Base-by-base conservation (phyloP, 768 basidiomycete species). In the Psilocybe sp. region DNA sequence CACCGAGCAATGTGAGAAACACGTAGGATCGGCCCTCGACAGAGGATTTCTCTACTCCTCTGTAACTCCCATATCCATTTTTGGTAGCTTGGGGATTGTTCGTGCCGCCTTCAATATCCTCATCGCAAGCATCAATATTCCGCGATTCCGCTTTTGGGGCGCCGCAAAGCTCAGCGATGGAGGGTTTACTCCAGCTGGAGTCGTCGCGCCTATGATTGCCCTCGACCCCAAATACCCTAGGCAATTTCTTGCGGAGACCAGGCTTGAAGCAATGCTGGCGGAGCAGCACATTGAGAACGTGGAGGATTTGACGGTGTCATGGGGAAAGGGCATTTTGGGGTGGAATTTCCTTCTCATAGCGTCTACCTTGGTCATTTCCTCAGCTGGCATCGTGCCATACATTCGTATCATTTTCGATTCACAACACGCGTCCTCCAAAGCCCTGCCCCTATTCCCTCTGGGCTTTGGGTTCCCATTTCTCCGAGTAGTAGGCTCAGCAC, bases 1-100 rank as follows among this genome's bases (percentile, higher is more conserved):
- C 7, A 55, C 50, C 4, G 54, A 55, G 34, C 54, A 55, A 46
- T 55, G 54, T 47, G 54, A 55, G 34, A 43, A 46, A 20, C 54
- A 55, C 39, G 47, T 51, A 11, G 50, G 50, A 16, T 55, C 54
- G 37, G 54, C 50, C 1, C 50, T 55, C 11, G 46, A 48, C 16
- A 49, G 42, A 20, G 54, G 54, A 8, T 55, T 49, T 13, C 38
- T 51, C 33, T 55, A 55, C 42, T 39, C 50, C 5, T 42, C 42
- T n/a, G n/a, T n/a, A n/a, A n/a, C n/a, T n/a, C n/a, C n/a, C n/a
- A n/a, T n/a, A n/a, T n/a, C n/a, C n/a, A n/a, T n/a, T n/a, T n/a
- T n/a, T n/a, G n/a, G n/a, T n/a, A n/a, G n/a, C n/a, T n/a, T n/a
- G n/a, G n/a, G n/a, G n/a, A n/a, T n/a, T n/a, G n/a, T n/a, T n/a